Percentiles rank a stretch among this genome's conserved stretches.
Evolutionary conservation across 164 flowering plant species (phyloP).

Genomic region (Platanus orientalis): DNA sequence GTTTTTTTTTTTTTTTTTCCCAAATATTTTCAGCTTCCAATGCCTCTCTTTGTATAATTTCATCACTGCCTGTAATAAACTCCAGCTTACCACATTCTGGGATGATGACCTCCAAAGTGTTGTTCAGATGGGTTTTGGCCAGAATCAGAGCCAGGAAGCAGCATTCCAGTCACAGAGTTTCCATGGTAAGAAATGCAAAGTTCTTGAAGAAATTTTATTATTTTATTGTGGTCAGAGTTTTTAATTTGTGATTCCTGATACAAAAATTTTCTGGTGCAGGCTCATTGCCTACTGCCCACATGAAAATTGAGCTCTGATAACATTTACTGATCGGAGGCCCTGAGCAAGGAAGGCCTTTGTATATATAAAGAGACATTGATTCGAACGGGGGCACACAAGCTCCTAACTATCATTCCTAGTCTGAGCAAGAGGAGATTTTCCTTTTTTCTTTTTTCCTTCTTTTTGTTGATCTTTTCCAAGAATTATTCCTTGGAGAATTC

Average conservation of each 20-base stretch:
- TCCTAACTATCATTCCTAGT: conserved; percentile 15
- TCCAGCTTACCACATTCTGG: conserved; percentile 57
- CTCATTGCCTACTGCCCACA: conserved; percentile 43
- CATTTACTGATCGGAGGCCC: conserved; percentile 20
- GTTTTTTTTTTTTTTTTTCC: neutral
- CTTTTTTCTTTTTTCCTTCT: conserved; percentile 12
- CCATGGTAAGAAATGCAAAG: conserved; percentile 28
- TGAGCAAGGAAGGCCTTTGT: conserved; percentile 38
- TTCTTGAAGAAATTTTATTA: neutral
- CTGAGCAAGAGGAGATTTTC: conserved; percentile 7
- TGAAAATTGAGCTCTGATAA: conserved; percentile 63
- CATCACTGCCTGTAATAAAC: neutral
- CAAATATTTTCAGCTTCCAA: too few relatives aligned
- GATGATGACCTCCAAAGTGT: conserved; percentile 84
- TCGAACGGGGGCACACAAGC: conserved; percentile 11
- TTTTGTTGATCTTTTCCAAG: conserved; percentile 19
- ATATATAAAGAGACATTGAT: conserved; percentile 30
- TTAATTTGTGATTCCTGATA: conserved; percentile 5
- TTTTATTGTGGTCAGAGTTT: neutral
- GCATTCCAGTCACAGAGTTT: conserved; percentile 21
- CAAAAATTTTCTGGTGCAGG: conserved; percentile 38
- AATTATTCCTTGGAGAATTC: conserved; percentile 39
- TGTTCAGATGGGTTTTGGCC: conserved; percentile 86
- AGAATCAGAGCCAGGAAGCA: conserved; percentile 36
- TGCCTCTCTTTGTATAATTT: neutral